Evolutionary conservation across 164 flowering plant species (phyloP).

Genomic region (Nymphaea thermarum): DNA sequence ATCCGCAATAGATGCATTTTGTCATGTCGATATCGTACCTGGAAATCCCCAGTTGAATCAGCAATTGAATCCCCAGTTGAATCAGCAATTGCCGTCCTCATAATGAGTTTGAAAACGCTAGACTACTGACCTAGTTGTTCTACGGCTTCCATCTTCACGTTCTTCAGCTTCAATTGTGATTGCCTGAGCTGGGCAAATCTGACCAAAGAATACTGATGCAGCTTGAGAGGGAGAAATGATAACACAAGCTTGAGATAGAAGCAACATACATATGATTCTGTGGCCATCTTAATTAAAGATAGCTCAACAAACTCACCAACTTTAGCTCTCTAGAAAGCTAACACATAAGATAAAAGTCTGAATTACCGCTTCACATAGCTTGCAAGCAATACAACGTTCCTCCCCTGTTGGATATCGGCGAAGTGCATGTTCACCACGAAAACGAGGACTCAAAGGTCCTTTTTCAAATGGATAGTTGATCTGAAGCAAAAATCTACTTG

Average conservation of each 20-base stretch:
- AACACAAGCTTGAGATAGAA: too few relatives aligned
- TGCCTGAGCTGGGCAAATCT: slow-evolving; percentile 99
- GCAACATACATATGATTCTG: too few relatives aligned
- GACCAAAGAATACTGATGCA: slow-evolving; percentile 1
- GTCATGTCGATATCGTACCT: slow-evolving; percentile 99
- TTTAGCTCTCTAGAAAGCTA: too few relatives aligned
- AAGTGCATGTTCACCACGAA: slow-evolving; percentile 99
- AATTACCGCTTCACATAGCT: slow-evolving; percentile 99
- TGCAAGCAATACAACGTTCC: slow-evolving; percentile 98
- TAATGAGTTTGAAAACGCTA: not conserved
- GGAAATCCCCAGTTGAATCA: not conserved
- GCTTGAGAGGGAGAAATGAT: not conserved
- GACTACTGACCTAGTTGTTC: slow-evolving; percentile 70
- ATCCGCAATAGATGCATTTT: slow-evolving; percentile 97
- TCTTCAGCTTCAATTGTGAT: slow-evolving; percentile 99
- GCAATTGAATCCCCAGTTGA: not conserved
- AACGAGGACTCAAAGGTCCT: slow-evolving; percentile 98
- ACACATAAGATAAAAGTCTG: not conserved
- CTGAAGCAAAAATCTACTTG: slow-evolving; percentile 20
- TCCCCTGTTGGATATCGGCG: slow-evolving; percentile 98
- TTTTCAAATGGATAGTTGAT: slow-evolving; percentile 98
- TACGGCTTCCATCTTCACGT: slow-evolving; percentile 98
- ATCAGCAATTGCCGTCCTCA: not conserved
- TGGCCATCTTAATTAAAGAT: too few relatives aligned
- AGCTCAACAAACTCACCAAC: too few relatives aligned